These are phyloP conservation scores for Solanum chaucha DNA, from an alignment of 257 asterid genomes.

Conservation along the genomic window DNA sequence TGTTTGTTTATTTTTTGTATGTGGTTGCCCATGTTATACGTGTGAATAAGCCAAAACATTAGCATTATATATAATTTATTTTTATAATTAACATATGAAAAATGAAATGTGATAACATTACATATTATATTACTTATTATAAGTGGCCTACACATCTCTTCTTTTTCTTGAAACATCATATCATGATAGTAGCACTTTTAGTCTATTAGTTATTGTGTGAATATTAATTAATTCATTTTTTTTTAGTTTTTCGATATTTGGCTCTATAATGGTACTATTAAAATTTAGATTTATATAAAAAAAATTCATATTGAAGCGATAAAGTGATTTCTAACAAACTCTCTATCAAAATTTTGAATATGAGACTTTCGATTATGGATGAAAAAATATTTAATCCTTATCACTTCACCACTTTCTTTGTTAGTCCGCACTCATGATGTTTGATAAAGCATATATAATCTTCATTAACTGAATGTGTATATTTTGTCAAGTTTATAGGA, in stretches of 20 bases:
- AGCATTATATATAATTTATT: neutral
- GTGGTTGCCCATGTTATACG: neutral
- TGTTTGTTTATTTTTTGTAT: neutral
- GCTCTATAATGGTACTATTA: neutral
- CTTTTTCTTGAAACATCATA: neutral
- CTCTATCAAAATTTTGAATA: neutral
- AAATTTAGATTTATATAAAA: accelerated
- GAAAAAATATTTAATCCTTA: neutral
- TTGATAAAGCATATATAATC: neutral
- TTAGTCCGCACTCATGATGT: neutral
- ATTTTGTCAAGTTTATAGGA: neutral
- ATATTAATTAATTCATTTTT: neutral
- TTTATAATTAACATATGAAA: neutral
- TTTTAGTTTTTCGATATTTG: neutral
- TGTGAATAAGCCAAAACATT: neutral
- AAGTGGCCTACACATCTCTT: neutral
- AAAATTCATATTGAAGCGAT: neutral
- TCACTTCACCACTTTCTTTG: neutral
- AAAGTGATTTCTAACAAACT: neutral
- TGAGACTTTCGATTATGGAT: neutral
- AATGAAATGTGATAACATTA: neutral
- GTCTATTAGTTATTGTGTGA: neutral
- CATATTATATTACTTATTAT: neutral
- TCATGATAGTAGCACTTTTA: neutral
- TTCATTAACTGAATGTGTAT: neutral